These are phyloP conservation scores for Karstenula rhodostoma DNA, from an alignment of 2,329 filamentous ascomycete genomes.

Conservation along the genomic window DNA sequence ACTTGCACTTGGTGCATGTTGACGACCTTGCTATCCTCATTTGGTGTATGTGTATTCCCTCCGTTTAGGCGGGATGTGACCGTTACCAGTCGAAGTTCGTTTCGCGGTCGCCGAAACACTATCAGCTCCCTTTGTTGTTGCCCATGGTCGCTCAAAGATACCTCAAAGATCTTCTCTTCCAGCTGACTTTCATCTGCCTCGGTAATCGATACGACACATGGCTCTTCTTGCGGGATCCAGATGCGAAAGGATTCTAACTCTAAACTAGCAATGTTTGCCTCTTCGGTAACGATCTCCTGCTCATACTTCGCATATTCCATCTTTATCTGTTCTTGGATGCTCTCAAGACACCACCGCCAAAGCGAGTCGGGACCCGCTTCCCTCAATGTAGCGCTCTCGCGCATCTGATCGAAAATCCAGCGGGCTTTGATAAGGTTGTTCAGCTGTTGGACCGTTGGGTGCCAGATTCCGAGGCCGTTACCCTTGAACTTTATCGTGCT, in stretches of 20 bases:
- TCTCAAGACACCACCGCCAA: conserved; percentile 11
- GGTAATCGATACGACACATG: conserved; percentile 1
- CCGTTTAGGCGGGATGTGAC: conserved; percentile 7
- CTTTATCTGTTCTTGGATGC: conserved; percentile 8
- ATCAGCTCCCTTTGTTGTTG: conserved; percentile 6
- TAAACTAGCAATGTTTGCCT: conserved; percentile 11
- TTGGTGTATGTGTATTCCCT: neutral
- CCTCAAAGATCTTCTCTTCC: conserved; percentile 11
- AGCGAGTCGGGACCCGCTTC: conserved; percentile 12
- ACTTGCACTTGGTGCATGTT: conserved; percentile 12
- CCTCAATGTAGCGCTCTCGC: neutral
- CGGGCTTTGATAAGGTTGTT: conserved; percentile 15
- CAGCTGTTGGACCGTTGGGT: conserved; percentile 9
- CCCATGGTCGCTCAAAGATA: conserved; percentile 2
- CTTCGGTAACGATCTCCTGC: conserved; percentile 8
- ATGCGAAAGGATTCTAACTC: conserved; percentile 9
- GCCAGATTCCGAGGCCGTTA: conserved; percentile 11
- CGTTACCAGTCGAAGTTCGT: conserved; percentile 11
- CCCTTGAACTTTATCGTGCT: conserved; percentile 11
- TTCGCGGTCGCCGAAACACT: conserved; percentile 7
- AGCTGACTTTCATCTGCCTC: conserved; percentile 9
- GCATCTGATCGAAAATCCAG: conserved; percentile 11
- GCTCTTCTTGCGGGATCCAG: conserved; percentile 8
- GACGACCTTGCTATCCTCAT: conserved; percentile 10
- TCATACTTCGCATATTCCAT: conserved; percentile 13